Evolutionary conservation across 2,329 filamentous ascomycete species (phyloP), one percentile per base, ranked within the genome.

Genomic region (Botryotinia convoluta): DNA sequence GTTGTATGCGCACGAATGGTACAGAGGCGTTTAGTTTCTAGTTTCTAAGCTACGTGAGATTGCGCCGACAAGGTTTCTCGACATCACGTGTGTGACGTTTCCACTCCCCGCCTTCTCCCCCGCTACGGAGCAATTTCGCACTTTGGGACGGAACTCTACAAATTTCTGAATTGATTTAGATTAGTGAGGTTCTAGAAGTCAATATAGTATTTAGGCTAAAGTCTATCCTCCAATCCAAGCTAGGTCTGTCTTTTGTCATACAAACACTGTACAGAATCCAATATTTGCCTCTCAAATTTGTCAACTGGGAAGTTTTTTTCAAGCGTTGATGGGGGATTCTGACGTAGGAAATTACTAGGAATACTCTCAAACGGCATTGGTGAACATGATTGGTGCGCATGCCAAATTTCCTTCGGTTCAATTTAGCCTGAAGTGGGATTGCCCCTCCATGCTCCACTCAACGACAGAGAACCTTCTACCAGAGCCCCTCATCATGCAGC

Each of bases 321-420:
- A 51, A 57, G 35, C 48, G 42, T 59, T 69, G 32, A 39, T 59
- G 20, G 29, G 29, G 54, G 14, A 16, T 42, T 60, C 37, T 44
- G 29, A 61, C 67, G n/a, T 69, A 45, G 67, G 26, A 54, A 51
- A 54, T 54, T n/a, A 54, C 48, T 16, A 54, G 48, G 51, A 26
- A 61, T 37, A 6, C 7, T 29, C 39, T 51, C 64, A 67, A 37
- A 35, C 26, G 42, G 4, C 12, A 12, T 10, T 37, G 14, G 1
- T 39, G 16, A 16, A 67, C 67, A 39, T 77, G 72, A 76, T 77
- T 77, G 69, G 76, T 45, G 76, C 76, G 77, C 77, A 77, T 77
- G 73, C 51, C 44, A 26, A 42, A 29, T 7, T 65, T 26, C 39
- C 68, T 45, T 62, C 60, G 39, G 39, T 45, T 54, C 26, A 37